These are phyloP conservation scores for Starmerella sp. DNA, from an alignment of 805 yeast genomes.

Conservation along the genomic window DNA sequence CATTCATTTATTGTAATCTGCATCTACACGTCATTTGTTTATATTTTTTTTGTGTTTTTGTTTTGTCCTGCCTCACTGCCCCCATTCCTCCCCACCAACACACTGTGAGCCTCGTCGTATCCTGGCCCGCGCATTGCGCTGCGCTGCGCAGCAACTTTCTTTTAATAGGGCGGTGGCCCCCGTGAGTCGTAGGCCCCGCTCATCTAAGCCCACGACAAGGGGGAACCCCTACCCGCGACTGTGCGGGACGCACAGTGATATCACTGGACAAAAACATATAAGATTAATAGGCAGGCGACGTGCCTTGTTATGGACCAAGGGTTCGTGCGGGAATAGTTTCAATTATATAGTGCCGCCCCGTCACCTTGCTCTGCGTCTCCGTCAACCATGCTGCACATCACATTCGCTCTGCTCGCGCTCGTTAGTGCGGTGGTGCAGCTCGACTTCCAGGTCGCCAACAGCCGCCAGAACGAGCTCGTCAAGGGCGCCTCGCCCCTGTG, in stretches of 20 bases:
- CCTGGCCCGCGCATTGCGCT: not conserved
- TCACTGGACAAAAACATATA: not conserved
- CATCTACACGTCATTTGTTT: not conserved
- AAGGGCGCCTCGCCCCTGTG: not conserved
- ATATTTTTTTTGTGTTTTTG: not conserved
- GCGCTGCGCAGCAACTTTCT: not conserved
- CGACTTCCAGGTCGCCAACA: slow-evolving; percentile 11
- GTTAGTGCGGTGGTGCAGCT: slow-evolving; percentile 11
- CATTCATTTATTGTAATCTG: not conserved
- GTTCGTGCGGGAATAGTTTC: not conserved
- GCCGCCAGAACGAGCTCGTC: not conserved
- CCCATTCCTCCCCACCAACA: not conserved
- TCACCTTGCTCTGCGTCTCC: not conserved
- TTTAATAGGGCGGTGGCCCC: not conserved
- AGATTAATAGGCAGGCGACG: not conserved
- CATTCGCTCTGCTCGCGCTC: slow-evolving; percentile 7
- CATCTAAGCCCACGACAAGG: not conserved
- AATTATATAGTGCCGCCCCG: not conserved
- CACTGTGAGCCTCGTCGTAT: not conserved
- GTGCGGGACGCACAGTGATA: not conserved
- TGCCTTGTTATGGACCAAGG: not conserved
- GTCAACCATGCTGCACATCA: not conserved
- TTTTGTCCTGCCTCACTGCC: not conserved
- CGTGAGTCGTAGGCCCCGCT: not conserved
- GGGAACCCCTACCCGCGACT: not conserved